Conservation (phyloP, 2,329 filamentous ascomycete genomes). For the Claviceps citrina region DNA sequence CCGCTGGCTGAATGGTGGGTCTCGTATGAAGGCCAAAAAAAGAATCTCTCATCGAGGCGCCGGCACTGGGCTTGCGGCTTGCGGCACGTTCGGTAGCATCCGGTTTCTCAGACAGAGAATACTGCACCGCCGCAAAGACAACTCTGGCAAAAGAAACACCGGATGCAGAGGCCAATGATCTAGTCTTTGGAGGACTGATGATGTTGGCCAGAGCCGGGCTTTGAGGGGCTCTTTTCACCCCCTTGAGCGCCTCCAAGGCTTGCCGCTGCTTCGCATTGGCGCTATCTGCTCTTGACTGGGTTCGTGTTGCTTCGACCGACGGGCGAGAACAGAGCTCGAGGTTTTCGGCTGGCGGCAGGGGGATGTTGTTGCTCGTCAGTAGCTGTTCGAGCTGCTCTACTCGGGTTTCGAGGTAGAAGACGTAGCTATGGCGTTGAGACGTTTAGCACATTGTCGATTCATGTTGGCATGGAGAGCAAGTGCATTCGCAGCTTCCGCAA, state of each 20-base stretch:
- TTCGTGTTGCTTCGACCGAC: constrained; percentile 21
- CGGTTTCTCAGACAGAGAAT: constrained; percentile 46
- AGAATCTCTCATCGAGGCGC: constrained; percentile 79
- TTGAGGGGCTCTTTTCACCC: constrained; percentile 19
- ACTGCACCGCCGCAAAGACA: constrained; percentile 84
- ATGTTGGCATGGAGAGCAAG: not conserved
- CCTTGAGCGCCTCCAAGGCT: constrained; percentile 19
- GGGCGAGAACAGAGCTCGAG: constrained; percentile 49
- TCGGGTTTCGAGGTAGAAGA: constrained; percentile 83
- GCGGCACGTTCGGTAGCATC: constrained; percentile 20
- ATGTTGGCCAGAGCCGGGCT: constrained; percentile 50
- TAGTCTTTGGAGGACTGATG: constrained; percentile 60
- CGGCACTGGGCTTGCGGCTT: constrained; percentile 12
- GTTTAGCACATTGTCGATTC: not conserved
- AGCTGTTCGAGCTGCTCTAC: constrained; percentile 70
- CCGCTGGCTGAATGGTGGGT: constrained; percentile 69
- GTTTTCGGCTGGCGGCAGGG: constrained; percentile 54
- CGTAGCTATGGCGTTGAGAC: constrained; percentile 47
- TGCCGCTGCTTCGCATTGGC: constrained; percentile 15
- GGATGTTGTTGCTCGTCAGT: constrained; percentile 51
- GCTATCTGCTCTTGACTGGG: constrained; percentile 18
- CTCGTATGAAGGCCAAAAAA: constrained; percentile 94
- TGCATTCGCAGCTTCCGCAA: constrained; percentile 16
- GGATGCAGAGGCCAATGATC: constrained; percentile 70
- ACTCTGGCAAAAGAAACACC: constrained; percentile 90